Evolutionary conservation across 139 green algal genomes (phyloP), one percentile per base, ranked within the genome.

Genomic region (Microglena sp.): DNA sequence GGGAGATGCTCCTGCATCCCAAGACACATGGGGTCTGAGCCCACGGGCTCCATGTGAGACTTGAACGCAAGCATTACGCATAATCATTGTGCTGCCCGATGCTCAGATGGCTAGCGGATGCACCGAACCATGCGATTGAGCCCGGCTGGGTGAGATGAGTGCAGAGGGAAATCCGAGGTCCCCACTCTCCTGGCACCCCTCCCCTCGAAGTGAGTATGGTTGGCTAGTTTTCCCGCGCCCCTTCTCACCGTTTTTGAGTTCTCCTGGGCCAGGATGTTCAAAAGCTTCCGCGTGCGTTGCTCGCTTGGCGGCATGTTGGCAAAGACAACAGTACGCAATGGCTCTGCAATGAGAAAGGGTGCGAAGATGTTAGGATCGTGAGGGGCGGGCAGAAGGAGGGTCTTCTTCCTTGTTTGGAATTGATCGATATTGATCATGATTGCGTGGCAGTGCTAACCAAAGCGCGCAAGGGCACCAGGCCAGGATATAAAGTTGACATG

Each of bases 201-300:
- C 15, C 29, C 22, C 46, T 58, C 11, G 7, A 58, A 31, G 6
- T 8, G 22, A 5, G 22, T 11, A 26, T 58, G 46, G 22, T 7
- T n/a, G 11, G 18, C 46, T 28, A 18, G 22, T 28, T 32, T 32
- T 28, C 15, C 11, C 46, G 11, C 46, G 11, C 7, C 29, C 22
- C 6, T 27, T 8, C 58, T 50, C 34, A 65, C 58, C 34, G 58
- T 65, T 24, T 65, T 65, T 50, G 33, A 29, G 22, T 65, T 50
- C 33, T 65, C 58, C 32, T 53, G 28, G 6, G 58, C 58, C 4
- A 65, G 58, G 21, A 65, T 54, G 6, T 6, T 31, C 32, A 65
- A 29, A 6, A 65, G 24, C 4, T 29, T 22, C 32, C 32, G 28
- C 5, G 58, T 65, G 5, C 58, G 6, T 8, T 53, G 4, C 4